phyloP scores from a whole-genome alignment of 129 eudicot species.

The carrot (Daucus carota) region DH1_v3.0 NC_030382.2:38967001-38967500 shows the following conservation, averaged over 20 bases:
- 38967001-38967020: background rate
- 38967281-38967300: background rate
- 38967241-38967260: background rate
- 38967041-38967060: background rate
- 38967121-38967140: background rate
- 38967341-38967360: background rate
- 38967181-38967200: no score
- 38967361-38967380: background rate
- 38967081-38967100: background rate
- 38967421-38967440: background rate
- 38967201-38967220: background rate
- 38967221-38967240: background rate
- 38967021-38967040: background rate
- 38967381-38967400: background rate
- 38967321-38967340: background rate
- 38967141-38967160: background rate
- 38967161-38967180: background rate
- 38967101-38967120: background rate
- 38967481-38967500: conserved; percentile 30
- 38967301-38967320: background rate
- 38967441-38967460: background rate
- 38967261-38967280: background rate
- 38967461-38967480: background rate
- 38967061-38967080: background rate
- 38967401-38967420: background rate